Evolutionary conservation across 495 filamentous ascomycete genomes (phyloP), one percentile per base, ranked within the genome.

Genomic region (Podospora didyma): DNA sequence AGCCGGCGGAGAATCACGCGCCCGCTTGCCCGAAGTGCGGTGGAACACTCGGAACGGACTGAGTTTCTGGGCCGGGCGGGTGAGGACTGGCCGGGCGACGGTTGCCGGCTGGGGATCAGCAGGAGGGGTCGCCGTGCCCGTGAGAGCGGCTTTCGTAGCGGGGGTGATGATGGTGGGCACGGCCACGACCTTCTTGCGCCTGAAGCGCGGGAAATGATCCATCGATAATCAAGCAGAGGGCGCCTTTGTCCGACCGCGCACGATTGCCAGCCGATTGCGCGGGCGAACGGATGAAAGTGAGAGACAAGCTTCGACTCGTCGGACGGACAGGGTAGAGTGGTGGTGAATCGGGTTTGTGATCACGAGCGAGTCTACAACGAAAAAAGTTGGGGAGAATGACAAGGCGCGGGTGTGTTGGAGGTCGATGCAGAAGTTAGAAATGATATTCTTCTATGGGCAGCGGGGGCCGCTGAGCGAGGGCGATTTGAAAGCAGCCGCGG

Each of bases 1-100:
- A 10, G 62, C 60, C 0, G 72, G 63, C n/a, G 69, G 58, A 1
- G 75, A 75, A 24, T 74, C 73, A 37, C 74, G 72, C 10, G 72
- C 69, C 19, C 75, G 66, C 63, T 78, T 78, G 37, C 66, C 62
- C 5, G 66, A 69, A 2, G 67, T 63, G 28, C 69, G 63, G 14
- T 65, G 62, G 23, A 72, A 66, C 17, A 67, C 66, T 9, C 66
- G 48, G 44, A 72, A 70, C 1, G 69, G 69, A 24, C 64, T 66
- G 26, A 67, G 62, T 42, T 65, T 65, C 19, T 62, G 62, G 23
- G 57, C 49, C 22, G 68, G 60, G 22, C 67, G 65, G 31, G 35
- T 28, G 5, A 51, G 64, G 7, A n/a, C 49, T 24, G 68, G 60
- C 19, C 67, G 65, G 31, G 35, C 28, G 5, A 51, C 62, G 7